Conservation (phyloP, 1,284 basidiomycete genomes). For the Sphagnurus paluster region DNA sequence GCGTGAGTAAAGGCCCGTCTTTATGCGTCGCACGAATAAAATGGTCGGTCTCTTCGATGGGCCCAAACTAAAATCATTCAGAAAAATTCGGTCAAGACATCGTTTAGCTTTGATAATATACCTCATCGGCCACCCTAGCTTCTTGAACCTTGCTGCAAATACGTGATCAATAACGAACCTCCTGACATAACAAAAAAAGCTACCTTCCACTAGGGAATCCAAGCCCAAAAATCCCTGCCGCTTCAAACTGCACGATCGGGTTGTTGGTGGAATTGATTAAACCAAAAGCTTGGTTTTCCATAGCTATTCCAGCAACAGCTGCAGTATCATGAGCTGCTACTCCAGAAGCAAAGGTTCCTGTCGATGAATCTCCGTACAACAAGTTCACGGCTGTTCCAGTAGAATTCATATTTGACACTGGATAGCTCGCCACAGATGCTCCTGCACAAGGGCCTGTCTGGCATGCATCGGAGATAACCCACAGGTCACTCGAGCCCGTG, state of each 20-base stretch:
- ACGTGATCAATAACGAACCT: neutral
- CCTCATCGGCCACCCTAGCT: conserved; percentile 33
- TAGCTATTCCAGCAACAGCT: conserved; percentile 41
- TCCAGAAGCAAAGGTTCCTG: conserved; percentile 53
- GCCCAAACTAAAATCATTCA: conserved; percentile 20
- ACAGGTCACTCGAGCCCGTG: conserved; percentile 59
- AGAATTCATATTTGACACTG: conserved; percentile 37
- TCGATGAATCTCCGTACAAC: conserved; percentile 55
- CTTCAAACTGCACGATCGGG: conserved; percentile 40
- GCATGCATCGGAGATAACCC: conserved; percentile 54
- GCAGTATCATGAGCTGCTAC: conserved; percentile 47
- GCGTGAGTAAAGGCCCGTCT: conserved; percentile 46
- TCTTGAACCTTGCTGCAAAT: conserved; percentile 38
- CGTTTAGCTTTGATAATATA: conserved; percentile 8
- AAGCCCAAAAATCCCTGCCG: conserved; percentile 56
- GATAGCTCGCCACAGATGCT: conserved; percentile 34
- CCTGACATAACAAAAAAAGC: conserved; percentile 28
- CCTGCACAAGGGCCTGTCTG: conserved; percentile 27
- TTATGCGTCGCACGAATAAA: conserved; percentile 39
- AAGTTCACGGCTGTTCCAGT: conserved; percentile 39
- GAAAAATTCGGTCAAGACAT: too few relatives aligned
- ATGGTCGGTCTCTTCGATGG: conserved; percentile 31
- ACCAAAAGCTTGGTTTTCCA: conserved; percentile 48
- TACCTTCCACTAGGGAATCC: conserved; percentile 37
- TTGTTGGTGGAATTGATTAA: conserved; percentile 58